A percentile compares a stretch with the other conserved stretches of the same genome.
phyloP scores from a whole-genome alignment of 495 filamentous ascomycete genomes.

The Xylaria longipes region DNA sequence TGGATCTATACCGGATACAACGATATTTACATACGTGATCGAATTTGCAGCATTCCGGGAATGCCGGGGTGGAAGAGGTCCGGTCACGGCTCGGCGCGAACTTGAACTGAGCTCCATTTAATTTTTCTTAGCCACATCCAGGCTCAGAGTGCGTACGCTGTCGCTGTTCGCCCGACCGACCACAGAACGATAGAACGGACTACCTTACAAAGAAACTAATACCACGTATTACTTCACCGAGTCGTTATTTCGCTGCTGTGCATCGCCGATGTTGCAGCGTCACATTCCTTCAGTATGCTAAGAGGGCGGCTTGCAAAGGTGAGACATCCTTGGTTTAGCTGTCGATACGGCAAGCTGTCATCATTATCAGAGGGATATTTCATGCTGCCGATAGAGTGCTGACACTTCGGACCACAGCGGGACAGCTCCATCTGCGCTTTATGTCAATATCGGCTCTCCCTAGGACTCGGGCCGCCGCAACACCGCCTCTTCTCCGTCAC shows the following conservation, averaged over 20 bases:
- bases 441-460: constrained; percentile 37
- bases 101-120: background rate
- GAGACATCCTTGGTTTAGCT: background rate
- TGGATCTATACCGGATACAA: background rate
- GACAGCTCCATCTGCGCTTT: constrained; percentile 40
- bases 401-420: constrained; percentile 26
- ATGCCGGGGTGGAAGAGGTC: background rate
- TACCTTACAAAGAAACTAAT: too few species aligned
- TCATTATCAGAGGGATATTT: background rate
- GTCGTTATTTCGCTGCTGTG: background rate
- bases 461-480: constrained; percentile 20
- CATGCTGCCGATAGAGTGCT: constrained; percentile 14
- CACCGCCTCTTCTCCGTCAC: constrained; percentile 28
- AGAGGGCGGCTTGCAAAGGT: constrained; percentile 39
- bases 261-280: constrained; percentile 30
- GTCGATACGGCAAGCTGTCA: background rate
- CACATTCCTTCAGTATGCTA: constrained; percentile 35
- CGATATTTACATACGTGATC: background rate
- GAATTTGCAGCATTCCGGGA: background rate
- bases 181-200: background rate
- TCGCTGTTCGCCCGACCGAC: background rate
- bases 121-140: background rate
- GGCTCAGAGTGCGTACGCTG: too few species aligned
- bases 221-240: background rate
- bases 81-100: background rate